Conservation (phyloP, 768 basidiomycete species). For the Tylopilus sp. region DNA sequence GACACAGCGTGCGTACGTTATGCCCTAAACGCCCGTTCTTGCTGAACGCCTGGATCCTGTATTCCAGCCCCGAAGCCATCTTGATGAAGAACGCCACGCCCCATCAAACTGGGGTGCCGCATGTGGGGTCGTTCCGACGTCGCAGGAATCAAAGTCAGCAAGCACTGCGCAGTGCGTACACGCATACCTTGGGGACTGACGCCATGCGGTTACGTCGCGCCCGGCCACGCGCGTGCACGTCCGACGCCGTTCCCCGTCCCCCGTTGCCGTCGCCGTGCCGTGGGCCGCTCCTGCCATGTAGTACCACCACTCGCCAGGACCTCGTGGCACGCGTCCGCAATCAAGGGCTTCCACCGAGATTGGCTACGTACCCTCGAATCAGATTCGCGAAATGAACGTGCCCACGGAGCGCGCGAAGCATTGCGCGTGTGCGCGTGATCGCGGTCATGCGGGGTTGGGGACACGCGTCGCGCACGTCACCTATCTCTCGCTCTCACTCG, state of each 20-base stretch:
- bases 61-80: neutral
- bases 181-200: conserved; percentile 1
- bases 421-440: too few relatives aligned
- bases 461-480: conserved; percentile 18
- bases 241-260: too few relatives aligned
- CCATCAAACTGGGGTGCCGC: conserved; percentile 1
- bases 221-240: too few relatives aligned
- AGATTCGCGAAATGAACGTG: conserved; percentile 24
- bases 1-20: neutral
- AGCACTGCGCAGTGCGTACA: neutral
- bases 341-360: conserved; percentile 15
- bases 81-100: conserved; percentile 12
- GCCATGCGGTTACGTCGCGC: conserved; percentile 22
- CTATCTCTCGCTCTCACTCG: too few relatives aligned
- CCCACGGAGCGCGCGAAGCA: neutral
- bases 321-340: conserved; percentile 1
- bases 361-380: conserved; percentile 21
- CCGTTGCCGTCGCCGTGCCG: neutral
- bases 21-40: neutral
- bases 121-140: conserved; percentile 3
- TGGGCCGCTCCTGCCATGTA: neutral
- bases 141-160: neutral
- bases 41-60: neutral
- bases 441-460: too few relatives aligned
- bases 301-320: too few relatives aligned